Evolutionary conservation across 1,139 yeast genomes (phyloP), one percentile per base, ranked within the genome.

Genomic region (Pichia sp.): DNA sequence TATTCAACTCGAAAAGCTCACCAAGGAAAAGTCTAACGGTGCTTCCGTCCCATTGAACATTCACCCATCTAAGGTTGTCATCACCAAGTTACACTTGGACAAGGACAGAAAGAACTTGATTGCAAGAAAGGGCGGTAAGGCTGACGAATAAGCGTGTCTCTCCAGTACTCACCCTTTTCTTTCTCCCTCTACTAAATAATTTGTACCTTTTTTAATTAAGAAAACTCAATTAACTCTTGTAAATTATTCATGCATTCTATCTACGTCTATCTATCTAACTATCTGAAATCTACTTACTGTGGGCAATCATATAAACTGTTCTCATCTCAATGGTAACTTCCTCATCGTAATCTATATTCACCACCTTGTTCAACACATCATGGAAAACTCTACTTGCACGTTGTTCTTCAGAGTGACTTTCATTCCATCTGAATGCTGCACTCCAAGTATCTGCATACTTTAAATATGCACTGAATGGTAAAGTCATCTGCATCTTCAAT

Each of bases 51-150:
- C 97, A 69, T 75, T 91, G 70, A 86, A 87, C 83, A 76, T 93
- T 60, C 95, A 87, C 77, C 95, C 99, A 67, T 88, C 97, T 52
- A 93, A 93, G 78, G 94, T 93, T 65, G 97, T 91, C 72, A 85
- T 93, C 71, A 91, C 97, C 74, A 86, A 87, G 76, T 78, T 93
- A 70, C 85, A 86, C 78, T 81, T 91, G 70, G 96, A 91, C 81
- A 85, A 85, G 74, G 96, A 91, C 82, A 85, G 98, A 81, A 87
- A 88, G 80, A 94, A 85, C 68, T 81, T 91, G 74, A 86, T 91
- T 64, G 78, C 77, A 63, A 81, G 91, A 77, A 84, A 83, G 77
- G 93, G 94, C 66, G 94, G 94, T 68, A 76, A 76, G 63, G 70
- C 71, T 62, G 82, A n/a, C n/a, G n/a, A n/a, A n/a, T n/a, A n/a